A percentile compares a stretch with the other conserved stretches of the same genome.
phyloP scores from a whole-genome alignment of 148 eudicot genomes.

The Vaccinium darrowii region DNA sequence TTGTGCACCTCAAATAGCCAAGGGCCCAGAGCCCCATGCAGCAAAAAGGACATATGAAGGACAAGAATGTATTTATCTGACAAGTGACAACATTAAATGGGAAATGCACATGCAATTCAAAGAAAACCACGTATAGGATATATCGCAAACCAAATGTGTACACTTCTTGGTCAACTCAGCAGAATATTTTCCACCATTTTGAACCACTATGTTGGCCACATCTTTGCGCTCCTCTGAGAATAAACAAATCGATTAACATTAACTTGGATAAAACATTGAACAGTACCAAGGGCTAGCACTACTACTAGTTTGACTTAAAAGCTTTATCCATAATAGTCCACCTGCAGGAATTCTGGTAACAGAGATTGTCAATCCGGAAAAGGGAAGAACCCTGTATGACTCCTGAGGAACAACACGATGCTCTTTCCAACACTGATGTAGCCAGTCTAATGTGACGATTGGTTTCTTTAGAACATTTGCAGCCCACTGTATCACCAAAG shows the following conservation, averaged over 20 bases:
- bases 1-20: not conserved
- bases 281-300: not conserved
- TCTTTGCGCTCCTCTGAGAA: slow-evolving; percentile 78
- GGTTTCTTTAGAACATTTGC: slow-evolving; percentile 66
- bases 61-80: slow-evolving; percentile 5
- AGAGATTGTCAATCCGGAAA: slow-evolving; percentile 76
- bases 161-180: slow-evolving; percentile 87
- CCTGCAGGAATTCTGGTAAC: slow-evolving; percentile 87
- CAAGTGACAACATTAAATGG: not conserved
- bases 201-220: slow-evolving; percentile 74
- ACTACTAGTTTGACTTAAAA: not conserved
- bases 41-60: not conserved
- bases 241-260: not conserved
- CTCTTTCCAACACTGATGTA: slow-evolving; percentile 96
- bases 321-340: slow-evolving; percentile 22
- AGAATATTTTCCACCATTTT: slow-evolving; percentile 96
- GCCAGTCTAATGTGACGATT: slow-evolving; percentile 75
- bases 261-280: not conserved
- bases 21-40: not conserved
- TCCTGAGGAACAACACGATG: slow-evolving; percentile 93
- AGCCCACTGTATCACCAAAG: slow-evolving; percentile 72
- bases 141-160: slow-evolving; percentile 90
- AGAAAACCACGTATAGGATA: slow-evolving; percentile 54
- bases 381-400: slow-evolving; percentile 78
- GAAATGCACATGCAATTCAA: not conserved